Conservation (phyloP, 148 eudicot genomes). For the Nyssa sinensis region DNA sequence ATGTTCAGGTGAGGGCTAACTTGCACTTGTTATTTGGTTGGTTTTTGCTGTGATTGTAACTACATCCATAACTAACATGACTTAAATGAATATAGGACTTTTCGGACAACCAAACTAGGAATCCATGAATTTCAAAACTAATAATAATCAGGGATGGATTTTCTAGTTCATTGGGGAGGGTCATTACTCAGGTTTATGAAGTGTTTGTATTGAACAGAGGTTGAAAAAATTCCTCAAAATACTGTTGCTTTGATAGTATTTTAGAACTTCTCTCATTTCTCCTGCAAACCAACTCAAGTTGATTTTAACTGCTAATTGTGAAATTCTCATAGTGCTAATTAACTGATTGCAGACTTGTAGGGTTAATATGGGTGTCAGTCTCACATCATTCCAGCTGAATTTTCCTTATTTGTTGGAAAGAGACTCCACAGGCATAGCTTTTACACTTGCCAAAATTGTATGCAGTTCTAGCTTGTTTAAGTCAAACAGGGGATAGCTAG, state of each 20-base stretch:
- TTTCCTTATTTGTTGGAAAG: too few species aligned
- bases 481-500: too few species aligned
- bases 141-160: background rate
- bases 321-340: too few species aligned
- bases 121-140: background rate
- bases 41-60: background rate
- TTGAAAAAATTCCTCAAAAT: background rate
- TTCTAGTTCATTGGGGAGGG: background rate
- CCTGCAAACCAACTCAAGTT: too few species aligned
- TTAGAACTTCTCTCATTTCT: background rate
- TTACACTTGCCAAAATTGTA: background rate
- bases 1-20: slow-evolving; percentile 34
- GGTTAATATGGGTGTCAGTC: too few species aligned
- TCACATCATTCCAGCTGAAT: too few species aligned
- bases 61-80: background rate
- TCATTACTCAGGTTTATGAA: background rate
- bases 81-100: background rate
- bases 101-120: background rate
- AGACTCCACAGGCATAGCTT: background rate
- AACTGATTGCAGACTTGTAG: too few species aligned
- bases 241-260: background rate
- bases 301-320: too few species aligned
- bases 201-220: background rate
- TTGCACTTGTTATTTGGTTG: background rate
- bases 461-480: too few species aligned